phyloP scores from a whole-genome alignment of 23 red algal species.

The Gracilariopsis chorda region DNA sequence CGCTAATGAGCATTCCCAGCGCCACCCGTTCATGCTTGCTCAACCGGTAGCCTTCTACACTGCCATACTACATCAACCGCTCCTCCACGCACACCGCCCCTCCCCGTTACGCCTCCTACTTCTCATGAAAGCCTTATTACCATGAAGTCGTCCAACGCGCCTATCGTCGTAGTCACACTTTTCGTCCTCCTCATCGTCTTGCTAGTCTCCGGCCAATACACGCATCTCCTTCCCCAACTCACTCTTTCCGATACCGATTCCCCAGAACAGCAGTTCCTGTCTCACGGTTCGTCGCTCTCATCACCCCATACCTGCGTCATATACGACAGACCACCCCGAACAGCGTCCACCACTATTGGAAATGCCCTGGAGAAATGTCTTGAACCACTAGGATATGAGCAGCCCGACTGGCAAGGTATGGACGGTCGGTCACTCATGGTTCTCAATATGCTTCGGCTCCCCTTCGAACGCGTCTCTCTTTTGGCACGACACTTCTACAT shows the following conservation, averaged over 20 bases:
- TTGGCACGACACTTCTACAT: constrained; percentile 30
- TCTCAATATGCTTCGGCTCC: neutral
- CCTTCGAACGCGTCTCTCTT: neutral
- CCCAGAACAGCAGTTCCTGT: too few species aligned
- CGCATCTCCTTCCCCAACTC: neutral
- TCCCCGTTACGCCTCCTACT: too few species aligned
- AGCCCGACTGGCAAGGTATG: neutral
- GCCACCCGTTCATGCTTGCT: too few species aligned
- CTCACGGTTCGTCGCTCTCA: neutral
- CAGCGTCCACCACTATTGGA: constrained; percentile 23
- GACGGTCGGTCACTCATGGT: neutral
- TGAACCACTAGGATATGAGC: neutral
- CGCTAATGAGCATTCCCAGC: too few species aligned
- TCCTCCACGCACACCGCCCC: too few species aligned
- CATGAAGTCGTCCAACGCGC: neutral
- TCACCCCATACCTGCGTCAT: neutral
- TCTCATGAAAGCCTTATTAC: too few species aligned
- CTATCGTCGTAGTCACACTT: neutral
- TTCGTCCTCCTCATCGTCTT: neutral
- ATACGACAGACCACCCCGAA: constrained; percentile 39
- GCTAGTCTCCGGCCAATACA: neutral
- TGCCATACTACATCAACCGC: too few species aligned
- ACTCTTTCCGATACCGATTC: too few species aligned
- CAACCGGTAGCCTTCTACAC: too few species aligned
- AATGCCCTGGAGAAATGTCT: neutral